These are phyloP conservation scores for Vitis rupestris DNA, from an alignment of 164 flowering plant species.

Conservation along the genomic window DNA sequence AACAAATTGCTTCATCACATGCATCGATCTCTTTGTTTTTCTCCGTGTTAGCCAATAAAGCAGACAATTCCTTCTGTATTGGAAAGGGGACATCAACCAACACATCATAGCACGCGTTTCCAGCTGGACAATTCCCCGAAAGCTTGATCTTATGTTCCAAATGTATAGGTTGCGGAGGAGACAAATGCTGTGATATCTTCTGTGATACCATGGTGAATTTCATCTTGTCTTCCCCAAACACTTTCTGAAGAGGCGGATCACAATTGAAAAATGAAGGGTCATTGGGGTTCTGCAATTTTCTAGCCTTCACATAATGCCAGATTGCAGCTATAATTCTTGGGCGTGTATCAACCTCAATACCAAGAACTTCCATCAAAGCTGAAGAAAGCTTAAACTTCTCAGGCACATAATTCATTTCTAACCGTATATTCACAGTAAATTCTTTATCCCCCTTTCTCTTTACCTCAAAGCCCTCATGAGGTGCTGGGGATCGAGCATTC, in stretches of 20 bases:
- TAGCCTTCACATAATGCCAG: conserved; percentile 51
- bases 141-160: conserved; percentile 49
- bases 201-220: conserved; percentile 47
- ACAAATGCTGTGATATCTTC: conserved; percentile 44
- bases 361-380: conserved; percentile 40
- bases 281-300: conserved; percentile 44
- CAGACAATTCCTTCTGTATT: conserved; percentile 44
- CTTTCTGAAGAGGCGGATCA: conserved; percentile 42
- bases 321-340: conserved; percentile 48
- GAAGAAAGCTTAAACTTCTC: conserved; percentile 49
- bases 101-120: conserved; percentile 49
- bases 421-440: conserved; percentile 33
- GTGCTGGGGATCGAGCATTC: conserved; percentile 39
- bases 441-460: conserved; percentile 52
- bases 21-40: conserved; percentile 47
- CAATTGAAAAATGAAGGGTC: conserved; percentile 44
- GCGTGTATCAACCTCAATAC: conserved; percentile 49
- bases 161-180: conserved; percentile 44
- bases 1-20: conserved; percentile 45
- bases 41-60: conserved; percentile 40
- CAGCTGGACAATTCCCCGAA: conserved; percentile 44
- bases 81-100: conserved; percentile 49
- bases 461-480: conserved; percentile 51
- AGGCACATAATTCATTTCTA: conserved; percentile 51
- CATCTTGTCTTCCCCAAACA: conserved; percentile 49